Evolutionary conservation across 2,329 filamentous ascomycete species (phyloP).

Genomic region (Ophiostoma novo-ulmi): DNA sequence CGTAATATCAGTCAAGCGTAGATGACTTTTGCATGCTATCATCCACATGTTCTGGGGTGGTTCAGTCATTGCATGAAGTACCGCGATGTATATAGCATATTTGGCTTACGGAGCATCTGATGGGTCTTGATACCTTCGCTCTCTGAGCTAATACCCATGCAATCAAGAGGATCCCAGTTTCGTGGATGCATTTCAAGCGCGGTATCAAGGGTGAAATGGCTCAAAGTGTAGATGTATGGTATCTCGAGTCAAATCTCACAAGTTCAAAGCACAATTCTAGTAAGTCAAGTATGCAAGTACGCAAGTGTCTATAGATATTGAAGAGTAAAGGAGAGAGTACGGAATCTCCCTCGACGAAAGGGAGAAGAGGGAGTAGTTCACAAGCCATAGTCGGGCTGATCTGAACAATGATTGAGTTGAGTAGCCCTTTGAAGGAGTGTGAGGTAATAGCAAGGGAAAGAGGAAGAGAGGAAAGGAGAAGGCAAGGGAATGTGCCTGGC

Average conservation of each 20-base stretch:
- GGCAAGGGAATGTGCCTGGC: not conserved
- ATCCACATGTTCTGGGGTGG: not conserved
- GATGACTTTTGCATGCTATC: not conserved
- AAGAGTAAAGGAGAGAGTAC: not conserved
- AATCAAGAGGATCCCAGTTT: not conserved
- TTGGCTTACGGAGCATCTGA: not conserved
- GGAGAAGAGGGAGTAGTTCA: not conserved
- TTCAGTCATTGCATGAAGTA: not conserved
- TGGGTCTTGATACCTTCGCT: no score
- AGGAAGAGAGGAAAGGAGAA: not conserved
- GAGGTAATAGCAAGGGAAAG: not conserved
- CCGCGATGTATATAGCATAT: not conserved
- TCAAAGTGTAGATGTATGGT: not conserved
- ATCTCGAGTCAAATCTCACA: not conserved
- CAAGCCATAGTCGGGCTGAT: constrained; percentile 10
- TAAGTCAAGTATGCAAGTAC: not conserved
- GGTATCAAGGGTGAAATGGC: not conserved
- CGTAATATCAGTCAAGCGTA: not conserved
- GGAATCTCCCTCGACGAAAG: not conserved
- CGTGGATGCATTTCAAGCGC: not conserved
- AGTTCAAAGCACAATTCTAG: no score
- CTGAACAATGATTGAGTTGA: not conserved
- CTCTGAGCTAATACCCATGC: no score
- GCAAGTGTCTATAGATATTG: not conserved
- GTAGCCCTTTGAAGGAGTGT: not conserved